Percentiles rank a stretch among this genome's conserved stretches.
Conservation (phyloP, 2,329 filamentous ascomycete genomes). For the Penicillium sp. region DNA sequence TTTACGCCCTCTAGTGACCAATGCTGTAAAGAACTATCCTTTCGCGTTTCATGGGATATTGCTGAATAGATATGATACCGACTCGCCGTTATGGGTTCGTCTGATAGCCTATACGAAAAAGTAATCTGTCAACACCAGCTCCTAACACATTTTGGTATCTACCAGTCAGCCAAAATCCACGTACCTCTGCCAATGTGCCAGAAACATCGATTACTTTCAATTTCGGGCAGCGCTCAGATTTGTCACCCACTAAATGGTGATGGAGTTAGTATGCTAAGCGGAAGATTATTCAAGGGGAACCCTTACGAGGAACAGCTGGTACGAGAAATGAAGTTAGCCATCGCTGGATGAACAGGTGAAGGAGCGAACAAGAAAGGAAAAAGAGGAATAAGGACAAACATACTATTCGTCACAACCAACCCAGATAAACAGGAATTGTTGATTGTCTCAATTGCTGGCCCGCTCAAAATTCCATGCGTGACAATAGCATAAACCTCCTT, state of each 20-base stretch:
- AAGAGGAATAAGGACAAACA: background rate
- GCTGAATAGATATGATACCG: constrained; percentile 11
- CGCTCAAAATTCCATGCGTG: constrained; percentile 86
- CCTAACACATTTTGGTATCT: background rate
- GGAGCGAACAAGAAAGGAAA: background rate
- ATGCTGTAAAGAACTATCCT: no score
- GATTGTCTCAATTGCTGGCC: constrained; percentile 79
- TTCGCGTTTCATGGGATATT: constrained; percentile 14
- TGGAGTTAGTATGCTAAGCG: background rate
- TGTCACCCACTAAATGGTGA: constrained; percentile 58
- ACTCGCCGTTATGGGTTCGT: constrained; percentile 13
- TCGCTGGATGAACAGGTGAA: constrained; percentile 58
- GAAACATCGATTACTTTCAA: constrained; percentile 89
- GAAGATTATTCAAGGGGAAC: background rate
- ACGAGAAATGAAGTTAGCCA: constrained; percentile 29
- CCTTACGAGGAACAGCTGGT: constrained; percentile 40
- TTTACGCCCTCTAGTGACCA: no score
- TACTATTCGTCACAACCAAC: constrained; percentile 67
- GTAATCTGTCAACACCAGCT: background rate
- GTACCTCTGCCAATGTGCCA: constrained; percentile 55
- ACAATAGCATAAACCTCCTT: constrained; percentile 90
- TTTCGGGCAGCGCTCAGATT: constrained; percentile 71
- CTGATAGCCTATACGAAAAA: constrained; percentile 3
- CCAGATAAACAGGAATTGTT: constrained; percentile 73
- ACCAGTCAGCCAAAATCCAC: background rate